Evolutionary conservation across 2,329 filamentous ascomycete genomes (phyloP).

Genomic region (Gnomoniopsis smithogilvyi): DNA sequence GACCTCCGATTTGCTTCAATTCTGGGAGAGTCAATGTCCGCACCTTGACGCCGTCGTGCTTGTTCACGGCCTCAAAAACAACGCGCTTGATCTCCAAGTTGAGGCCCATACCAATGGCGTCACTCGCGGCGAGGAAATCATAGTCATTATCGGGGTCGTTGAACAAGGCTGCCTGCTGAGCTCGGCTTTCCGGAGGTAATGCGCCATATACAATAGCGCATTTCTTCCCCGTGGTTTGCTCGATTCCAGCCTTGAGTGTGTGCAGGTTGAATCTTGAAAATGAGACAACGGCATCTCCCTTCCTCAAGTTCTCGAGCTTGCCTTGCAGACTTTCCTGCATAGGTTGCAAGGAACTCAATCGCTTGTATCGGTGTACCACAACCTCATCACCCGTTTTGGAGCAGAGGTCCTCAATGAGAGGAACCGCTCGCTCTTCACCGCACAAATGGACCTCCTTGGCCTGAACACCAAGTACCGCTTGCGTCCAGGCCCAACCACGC

Average conservation of each 20-base stretch:
- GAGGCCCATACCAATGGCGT: slow-evolving; percentile 96
- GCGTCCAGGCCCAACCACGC: slow-evolving; percentile 92
- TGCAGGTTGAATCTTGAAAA: slow-evolving; percentile 86
- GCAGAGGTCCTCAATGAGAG: slow-evolving; percentile 74
- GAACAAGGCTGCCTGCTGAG: slow-evolving; percentile 87
- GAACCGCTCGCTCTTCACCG: slow-evolving; percentile 80
- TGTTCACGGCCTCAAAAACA: slow-evolving; percentile 76
- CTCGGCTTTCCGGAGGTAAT: slow-evolving; percentile 86
- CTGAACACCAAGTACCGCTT: slow-evolving; percentile 81
- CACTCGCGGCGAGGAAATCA: slow-evolving; percentile 88
- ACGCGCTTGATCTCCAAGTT: slow-evolving; percentile 91
- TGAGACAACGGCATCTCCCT: slow-evolving; percentile 86
- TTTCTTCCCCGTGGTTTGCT: slow-evolving; percentile 69
- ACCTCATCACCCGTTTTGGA: slow-evolving; percentile 78
- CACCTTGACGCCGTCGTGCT: slow-evolving; percentile 61
- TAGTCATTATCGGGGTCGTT: slow-evolving; percentile 96
- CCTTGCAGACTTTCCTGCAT: slow-evolving; percentile 61
- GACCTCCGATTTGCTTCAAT: slow-evolving; percentile 91
- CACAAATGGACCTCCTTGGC: slow-evolving; percentile 91
- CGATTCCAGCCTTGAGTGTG: slow-evolving; percentile 72
- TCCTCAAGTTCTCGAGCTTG: slow-evolving; percentile 65
- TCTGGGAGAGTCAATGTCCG: slow-evolving; percentile 67
- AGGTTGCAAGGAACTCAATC: slow-evolving; percentile 73
- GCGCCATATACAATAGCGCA: slow-evolving; percentile 93
- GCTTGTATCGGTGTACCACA: slow-evolving; percentile 76